Conservation (phyloP, 2,329 filamentous ascomycete species). For the Neofusicoccum cordaticola region DNA sequence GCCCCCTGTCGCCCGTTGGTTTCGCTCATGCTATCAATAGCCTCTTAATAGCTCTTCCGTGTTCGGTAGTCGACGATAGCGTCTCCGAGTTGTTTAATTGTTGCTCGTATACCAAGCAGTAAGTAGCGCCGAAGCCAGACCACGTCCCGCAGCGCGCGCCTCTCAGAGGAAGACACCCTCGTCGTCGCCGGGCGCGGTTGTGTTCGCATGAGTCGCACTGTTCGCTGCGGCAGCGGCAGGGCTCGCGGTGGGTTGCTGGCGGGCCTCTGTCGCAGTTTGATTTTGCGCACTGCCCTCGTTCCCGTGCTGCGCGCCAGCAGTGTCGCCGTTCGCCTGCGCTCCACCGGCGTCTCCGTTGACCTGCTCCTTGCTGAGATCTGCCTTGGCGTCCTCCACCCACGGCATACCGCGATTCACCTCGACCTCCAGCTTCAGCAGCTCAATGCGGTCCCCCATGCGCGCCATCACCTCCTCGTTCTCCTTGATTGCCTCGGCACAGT, state of each 20-base stretch:
- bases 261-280: background rate
- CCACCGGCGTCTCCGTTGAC: constrained; percentile 15
- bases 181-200: constrained; percentile 14
- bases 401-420: constrained; percentile 55
- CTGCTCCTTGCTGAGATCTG: constrained; percentile 17
- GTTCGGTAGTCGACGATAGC: constrained; percentile 13
- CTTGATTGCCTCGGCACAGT: constrained; percentile 70
- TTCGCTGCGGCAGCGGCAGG: background rate
- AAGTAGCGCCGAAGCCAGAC: background rate
- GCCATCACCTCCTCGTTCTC: constrained; percentile 70
- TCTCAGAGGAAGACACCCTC: constrained; percentile 23
- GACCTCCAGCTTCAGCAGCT: constrained; percentile 63
- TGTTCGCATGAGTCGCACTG: constrained; percentile 12
- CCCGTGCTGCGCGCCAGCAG: background rate
- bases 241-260: constrained; percentile 6
- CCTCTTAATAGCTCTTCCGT: background rate
- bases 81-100: background rate
- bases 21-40: constrained; percentile 14
- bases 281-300: constrained; percentile 1
- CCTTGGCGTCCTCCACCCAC: constrained; percentile 43
- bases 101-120: background rate
- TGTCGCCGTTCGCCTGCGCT: background rate
- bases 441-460: constrained; percentile 65
- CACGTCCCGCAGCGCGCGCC: background rate
- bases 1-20: background rate